These are phyloP conservation scores for Ceratobasidium papillatum DNA, from an alignment of 1,284 basidiomycete genomes.

Conservation along the genomic window DNA sequence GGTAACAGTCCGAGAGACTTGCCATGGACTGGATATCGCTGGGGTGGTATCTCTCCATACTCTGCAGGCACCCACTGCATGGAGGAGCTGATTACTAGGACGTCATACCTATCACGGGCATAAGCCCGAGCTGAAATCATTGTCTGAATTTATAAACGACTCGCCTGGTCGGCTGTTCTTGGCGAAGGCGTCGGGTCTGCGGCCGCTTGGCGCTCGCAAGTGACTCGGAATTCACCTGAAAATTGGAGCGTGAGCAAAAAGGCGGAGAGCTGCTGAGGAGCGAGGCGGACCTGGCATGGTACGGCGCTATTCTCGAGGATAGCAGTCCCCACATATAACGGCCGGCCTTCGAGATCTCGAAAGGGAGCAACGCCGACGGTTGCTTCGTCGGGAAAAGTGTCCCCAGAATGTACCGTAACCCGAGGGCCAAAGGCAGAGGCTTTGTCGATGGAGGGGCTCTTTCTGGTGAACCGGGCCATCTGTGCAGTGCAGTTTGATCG, in stretches of 20 bases:
- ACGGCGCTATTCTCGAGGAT: constrained; percentile 20
- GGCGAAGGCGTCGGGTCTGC: constrained; percentile 1
- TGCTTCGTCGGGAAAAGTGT: constrained; percentile 26
- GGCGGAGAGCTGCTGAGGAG: neutral
- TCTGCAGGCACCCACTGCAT: constrained; percentile 32
- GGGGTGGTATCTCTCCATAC: constrained; percentile 6
- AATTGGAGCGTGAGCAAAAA: neutral
- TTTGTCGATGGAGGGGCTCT: constrained; percentile 13
- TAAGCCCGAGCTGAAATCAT: constrained; percentile 17
- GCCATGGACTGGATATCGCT: constrained; percentile 25
- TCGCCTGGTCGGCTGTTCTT: constrained; percentile 15
- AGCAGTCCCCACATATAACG: constrained; percentile 26
- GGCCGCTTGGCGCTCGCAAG: constrained; percentile 16
- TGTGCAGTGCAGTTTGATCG: constrained; percentile 25
- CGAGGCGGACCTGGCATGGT: constrained; percentile 16
- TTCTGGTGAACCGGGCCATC: constrained; percentile 34
- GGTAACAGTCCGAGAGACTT: neutral
- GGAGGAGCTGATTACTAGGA: constrained; percentile 34
- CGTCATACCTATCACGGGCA: constrained; percentile 15
- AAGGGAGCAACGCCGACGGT: constrained; percentile 29
- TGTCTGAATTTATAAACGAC: constrained; percentile 5
- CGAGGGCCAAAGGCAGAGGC: constrained; percentile 23
- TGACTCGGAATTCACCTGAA: constrained; percentile 14
- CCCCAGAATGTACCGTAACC: constrained; percentile 1
- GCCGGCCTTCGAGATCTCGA: constrained; percentile 18